Evolutionary conservation across 192 early-diverging fungal genomes (phyloP).

Genomic region (Diversispora eburnea): DNA sequence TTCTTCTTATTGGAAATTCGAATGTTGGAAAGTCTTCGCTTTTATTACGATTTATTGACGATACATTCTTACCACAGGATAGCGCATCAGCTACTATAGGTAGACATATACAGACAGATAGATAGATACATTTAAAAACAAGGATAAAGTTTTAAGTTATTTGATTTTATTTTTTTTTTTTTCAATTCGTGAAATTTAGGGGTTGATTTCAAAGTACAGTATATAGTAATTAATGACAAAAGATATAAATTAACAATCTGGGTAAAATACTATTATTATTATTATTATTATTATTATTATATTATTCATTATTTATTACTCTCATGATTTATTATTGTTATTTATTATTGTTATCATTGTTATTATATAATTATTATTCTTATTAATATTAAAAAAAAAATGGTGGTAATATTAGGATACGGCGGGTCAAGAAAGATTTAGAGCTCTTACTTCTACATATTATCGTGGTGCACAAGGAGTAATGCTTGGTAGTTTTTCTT

Average conservation of each 20-base stretch:
- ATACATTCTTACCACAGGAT: conserved; percentile 88
- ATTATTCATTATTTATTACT: too few relatives aligned
- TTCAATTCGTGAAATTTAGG: conserved; percentile 43
- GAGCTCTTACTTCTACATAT: conserved; percentile 95
- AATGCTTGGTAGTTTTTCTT: conserved; percentile 67
- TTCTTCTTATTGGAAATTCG: conserved; percentile 92
- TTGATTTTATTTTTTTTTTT: conserved; percentile 7
- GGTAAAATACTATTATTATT: conserved; percentile 47
- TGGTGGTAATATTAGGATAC: conserved; percentile 79
- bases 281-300: too few relatives aligned
- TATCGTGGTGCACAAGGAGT: conserved; percentile 98
- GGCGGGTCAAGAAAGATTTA: conserved; percentile 97
- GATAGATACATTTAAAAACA: background rate
- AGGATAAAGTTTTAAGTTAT: background rate
- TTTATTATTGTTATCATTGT: too few relatives aligned
- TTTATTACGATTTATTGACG: conserved; percentile 91
- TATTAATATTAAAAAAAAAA: too few relatives aligned
- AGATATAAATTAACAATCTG: conserved; percentile 97
- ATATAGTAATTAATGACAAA: conserved; percentile 75
- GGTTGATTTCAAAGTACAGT: conserved; percentile 98
- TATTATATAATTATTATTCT: too few relatives aligned
- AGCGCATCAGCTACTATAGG: conserved; percentile 87
- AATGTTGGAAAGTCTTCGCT: conserved; percentile 94
- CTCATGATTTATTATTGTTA: too few relatives aligned
- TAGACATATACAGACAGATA: conserved; percentile 30